Evolutionary conservation across 495 filamentous ascomycete species (phyloP), one percentile per base, ranked within the genome.

Genomic region (Cryomyces minteri): DNA sequence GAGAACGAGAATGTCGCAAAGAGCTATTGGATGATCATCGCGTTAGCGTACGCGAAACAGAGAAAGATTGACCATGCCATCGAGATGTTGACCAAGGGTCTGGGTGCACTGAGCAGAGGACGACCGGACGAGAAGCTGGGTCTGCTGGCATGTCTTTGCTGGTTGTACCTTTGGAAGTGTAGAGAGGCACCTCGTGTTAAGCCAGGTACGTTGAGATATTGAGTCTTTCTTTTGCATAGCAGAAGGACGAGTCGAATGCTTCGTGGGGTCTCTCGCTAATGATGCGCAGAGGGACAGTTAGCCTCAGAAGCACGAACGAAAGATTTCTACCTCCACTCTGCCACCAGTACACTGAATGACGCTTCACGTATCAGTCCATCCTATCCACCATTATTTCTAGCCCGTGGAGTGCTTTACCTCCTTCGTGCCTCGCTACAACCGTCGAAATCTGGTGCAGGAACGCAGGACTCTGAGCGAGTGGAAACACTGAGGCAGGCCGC

Each of bases 41-140:
- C 90, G 31, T 72, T 95, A 32, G 92, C 88, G n/a, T 96, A 98
- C 56, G 88, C 88, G 29, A 96, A 95, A 63, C 86, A 93, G 61
- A 74, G 79, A 34, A 88, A 93, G 62, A 71, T 87, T 39, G 86
- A 94, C 52, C 83, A 85, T 62, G 90, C 90, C 38, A 88, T 96
- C 53, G 88, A 95, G 59, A 90, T 98, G 53, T 67, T 98, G 45
- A 74, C 77, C 38, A 85, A 86, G 51, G 87, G 87, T 42, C 67
- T 88, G 44, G 72, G 71, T 41, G 85, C 79, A 28, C 73, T 92
- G 58, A 71, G 76, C 34, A 67, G 70, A 44, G 78, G 73, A 40
- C 76, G 76, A 39, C 73, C 76, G 14, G 80, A 88, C 43, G 90
- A 98, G 64, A 86, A 81, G 60, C 71, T 96, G 43, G 82, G 79